These are phyloP conservation scores for Aspergillus fumigatiaffinis DNA, from an alignment of 2,329 filamentous ascomycete genomes.

Conservation along the genomic window DNA sequence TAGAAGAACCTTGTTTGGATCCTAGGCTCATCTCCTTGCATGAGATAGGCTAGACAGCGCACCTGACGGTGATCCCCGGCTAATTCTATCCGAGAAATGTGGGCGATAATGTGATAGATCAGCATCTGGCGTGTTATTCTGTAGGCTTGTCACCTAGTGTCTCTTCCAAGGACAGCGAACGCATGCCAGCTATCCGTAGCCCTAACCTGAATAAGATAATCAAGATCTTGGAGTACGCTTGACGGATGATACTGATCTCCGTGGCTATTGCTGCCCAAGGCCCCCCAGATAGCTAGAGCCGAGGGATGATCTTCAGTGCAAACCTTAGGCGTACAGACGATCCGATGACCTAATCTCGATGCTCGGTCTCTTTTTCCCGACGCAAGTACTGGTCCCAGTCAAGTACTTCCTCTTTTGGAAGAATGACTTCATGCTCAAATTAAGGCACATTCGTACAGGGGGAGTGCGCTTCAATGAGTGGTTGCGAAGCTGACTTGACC, in stretches of 20 bases:
- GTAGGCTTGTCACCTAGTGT: neutral
- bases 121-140: neutral
- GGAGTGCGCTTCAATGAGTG: neutral
- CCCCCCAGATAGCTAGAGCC: neutral
- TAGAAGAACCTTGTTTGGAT: neutral
- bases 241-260: neutral
- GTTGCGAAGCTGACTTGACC: neutral
- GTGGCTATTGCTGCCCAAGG: neutral
- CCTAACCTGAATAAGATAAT: neutral
- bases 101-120: neutral
- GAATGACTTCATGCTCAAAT: neutral
- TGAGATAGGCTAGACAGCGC: neutral
- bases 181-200: neutral
- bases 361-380: neutral
- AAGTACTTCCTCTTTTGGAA: neutral
- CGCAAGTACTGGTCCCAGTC: neutral
- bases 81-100: neutral
- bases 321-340: neutral
- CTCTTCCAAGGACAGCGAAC: neutral
- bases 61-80: neutral
- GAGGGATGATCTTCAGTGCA: neutral
- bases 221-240: neutral
- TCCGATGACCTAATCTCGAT: neutral
- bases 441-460: neutral
- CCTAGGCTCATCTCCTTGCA: neutral